These are phyloP conservation scores for Spergularia bocconei DNA, from an alignment of 148 eudicot genomes.

Conservation along the genomic window DNA sequence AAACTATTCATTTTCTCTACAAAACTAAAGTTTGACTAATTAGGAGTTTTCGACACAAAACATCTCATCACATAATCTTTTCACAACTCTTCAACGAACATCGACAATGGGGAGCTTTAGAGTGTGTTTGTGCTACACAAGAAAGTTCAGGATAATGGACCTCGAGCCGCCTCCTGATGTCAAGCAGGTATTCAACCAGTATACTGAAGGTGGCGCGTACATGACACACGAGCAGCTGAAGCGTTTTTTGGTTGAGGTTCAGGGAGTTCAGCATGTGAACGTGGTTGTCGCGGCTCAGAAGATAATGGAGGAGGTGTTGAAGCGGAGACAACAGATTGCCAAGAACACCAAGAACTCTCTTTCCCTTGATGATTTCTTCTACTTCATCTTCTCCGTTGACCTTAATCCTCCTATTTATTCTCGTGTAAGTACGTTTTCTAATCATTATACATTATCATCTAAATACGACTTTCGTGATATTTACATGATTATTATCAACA, in stretches of 20 bases:
- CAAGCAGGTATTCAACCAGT: slow-evolving; percentile 42
- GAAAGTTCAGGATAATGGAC: slow-evolving; percentile 51
- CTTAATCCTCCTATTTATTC: slow-evolving; percentile 63
- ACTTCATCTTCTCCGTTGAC: slow-evolving; percentile 53
- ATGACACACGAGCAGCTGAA: slow-evolving; percentile 62
- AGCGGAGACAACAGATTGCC: slow-evolving; percentile 49
- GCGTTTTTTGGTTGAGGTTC: slow-evolving; percentile 50
- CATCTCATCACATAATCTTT: not conserved
- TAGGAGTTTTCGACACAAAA: not conserved
- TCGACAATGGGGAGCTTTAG: slow-evolving; percentile 56
- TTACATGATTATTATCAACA: no score
- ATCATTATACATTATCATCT: not conserved
- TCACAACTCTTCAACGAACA: not conserved
- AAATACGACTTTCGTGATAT: not conserved
- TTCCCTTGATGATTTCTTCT: slow-evolving; percentile 73
- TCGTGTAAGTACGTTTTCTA: slow-evolving; percentile 34
- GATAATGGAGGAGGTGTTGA: slow-evolving; percentile 46
- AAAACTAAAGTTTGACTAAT: not conserved
- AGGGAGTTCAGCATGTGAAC: slow-evolving; percentile 31
- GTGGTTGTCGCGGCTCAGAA: slow-evolving; percentile 34
- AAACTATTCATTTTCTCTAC: not conserved
- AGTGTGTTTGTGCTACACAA: slow-evolving; percentile 62
- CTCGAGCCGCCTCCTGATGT: slow-evolving; percentile 68
- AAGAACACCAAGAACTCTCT: slow-evolving; percentile 47
- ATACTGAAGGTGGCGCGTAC: slow-evolving; percentile 43